phyloP scores from a whole-genome alignment of 495 filamentous ascomycete genomes.

The Polyplosphaeria fusca region DNA sequence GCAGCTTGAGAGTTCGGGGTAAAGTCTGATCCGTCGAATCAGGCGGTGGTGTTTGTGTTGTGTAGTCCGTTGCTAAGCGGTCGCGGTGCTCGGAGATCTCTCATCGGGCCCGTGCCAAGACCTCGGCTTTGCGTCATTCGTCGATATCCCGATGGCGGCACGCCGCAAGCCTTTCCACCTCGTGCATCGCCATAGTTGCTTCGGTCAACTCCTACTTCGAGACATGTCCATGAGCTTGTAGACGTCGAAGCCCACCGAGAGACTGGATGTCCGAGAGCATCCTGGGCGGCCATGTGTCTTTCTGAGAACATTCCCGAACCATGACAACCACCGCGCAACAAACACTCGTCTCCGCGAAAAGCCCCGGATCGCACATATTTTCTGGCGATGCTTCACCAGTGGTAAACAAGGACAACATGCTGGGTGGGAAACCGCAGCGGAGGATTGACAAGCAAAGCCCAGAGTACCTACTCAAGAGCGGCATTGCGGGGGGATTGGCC shows the following conservation, averaged over 20 bases:
- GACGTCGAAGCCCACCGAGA: too few species aligned
- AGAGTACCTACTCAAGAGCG: slow-evolving; percentile 78
- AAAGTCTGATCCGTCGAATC: too few species aligned
- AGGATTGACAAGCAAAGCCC: slow-evolving; percentile 64
- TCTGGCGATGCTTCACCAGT: slow-evolving; percentile 44
- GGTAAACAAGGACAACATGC: slow-evolving; percentile 35
- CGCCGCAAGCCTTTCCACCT: too few species aligned
- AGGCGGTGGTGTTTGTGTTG: too few species aligned
- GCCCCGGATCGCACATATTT: slow-evolving; percentile 32
- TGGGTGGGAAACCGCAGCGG: slow-evolving; percentile 29
- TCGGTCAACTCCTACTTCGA: too few species aligned
- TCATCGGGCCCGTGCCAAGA: too few species aligned
- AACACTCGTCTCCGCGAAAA: slow-evolving; percentile 6
- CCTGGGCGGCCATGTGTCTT: slow-evolving; percentile 15
- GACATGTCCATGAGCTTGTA: background rate
- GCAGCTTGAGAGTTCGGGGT: too few species aligned
- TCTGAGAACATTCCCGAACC: slow-evolving; percentile 15
- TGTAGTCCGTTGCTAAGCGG: too few species aligned
- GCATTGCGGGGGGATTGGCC: slow-evolving; percentile 81
- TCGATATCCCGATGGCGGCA: too few species aligned
- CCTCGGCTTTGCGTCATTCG: too few species aligned
- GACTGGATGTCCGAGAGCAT: slow-evolving; percentile 23
- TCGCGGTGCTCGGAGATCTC: too few species aligned
- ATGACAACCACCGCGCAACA: slow-evolving; percentile 27
- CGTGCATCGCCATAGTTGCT: too few species aligned